Base-by-base conservation (phyloP, 1,284 basidiomycete species). In the Xanthoconium separans region DNA sequence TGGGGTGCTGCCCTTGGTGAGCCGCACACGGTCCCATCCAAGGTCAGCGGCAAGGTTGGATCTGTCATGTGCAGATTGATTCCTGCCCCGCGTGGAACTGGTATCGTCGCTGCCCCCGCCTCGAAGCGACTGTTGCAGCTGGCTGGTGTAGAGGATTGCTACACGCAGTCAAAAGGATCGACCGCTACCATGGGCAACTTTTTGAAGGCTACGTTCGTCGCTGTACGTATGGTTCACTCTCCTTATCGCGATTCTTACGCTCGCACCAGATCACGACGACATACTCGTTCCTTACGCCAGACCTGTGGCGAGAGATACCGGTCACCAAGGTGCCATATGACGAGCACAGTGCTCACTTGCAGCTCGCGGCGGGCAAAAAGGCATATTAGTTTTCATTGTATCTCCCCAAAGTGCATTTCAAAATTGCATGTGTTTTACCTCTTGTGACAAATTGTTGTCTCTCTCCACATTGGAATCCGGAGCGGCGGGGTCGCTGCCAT, bases 171-270 rank as follows among this genome's bases (percentile, higher is more conserved):
- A 58, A 95, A 94, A 79, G 96, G 97, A 74, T 95, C 93, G 65
- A 99, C 97, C 52, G 94, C 95, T 46, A 99, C 97, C 61, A 98
- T 98, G 93, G 95, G 95, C 75, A 99, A 99, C 83, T 98, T 98
- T 86, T 88, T 99, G 80, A 98, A 98, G 81, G 97, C 96, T 53
- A 97, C 96, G 59, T 98, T 98, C 73, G 90, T 85, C 69, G 96
- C 97, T 53, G 91, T 93, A 73, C 57, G 89, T 27, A 5, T 6
- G 82, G 8, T 51, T 39, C 33, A 13, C 13, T 3, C 50, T 44
- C 48, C 43, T 4, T 48, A 5, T 44, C 40, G 11, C 40, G 16
- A 18, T 42, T 13, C 48, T 59, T 2, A 64, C 30, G 9, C 31
- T 49, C 41, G 1, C 4, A 13, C 4, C 59, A 93, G 90, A 93